A percentile compares a stretch with the other conserved stretches of the same genome.
Evolutionary conservation across 2,329 filamentous ascomycete genomes (phyloP).

Genomic region (Didymella arachidicola): DNA sequence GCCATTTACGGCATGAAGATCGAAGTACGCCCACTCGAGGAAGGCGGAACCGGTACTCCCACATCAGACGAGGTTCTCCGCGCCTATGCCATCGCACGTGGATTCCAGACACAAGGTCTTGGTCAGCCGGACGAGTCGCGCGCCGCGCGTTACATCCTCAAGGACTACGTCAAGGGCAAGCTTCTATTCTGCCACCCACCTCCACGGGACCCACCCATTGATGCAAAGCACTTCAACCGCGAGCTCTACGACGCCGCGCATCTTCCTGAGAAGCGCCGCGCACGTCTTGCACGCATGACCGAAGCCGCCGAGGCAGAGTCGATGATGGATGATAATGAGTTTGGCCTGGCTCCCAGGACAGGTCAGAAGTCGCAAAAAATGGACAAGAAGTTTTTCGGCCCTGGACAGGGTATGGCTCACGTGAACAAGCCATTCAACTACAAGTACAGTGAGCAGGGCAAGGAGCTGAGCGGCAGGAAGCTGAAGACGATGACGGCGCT

Average conservation of each 20-base stretch:
- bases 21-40: conserved; percentile 78
- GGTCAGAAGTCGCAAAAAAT: conserved; percentile 79
- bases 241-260: conserved; percentile 87
- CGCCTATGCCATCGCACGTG: conserved; percentile 86
- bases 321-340: conserved; percentile 51
- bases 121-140: conserved; percentile 94
- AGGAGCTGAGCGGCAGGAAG: conserved; percentile 83
- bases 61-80: conserved; percentile 85
- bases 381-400: conserved; percentile 88
- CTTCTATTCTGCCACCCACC: conserved; percentile 91
- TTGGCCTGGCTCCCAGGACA: conserved; percentile 49
- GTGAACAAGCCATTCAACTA: conserved; percentile 84
- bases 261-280: conserved; percentile 81
- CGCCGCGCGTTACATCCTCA: conserved; percentile 86
- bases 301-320: conserved; percentile 46
- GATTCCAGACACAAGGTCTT: conserved; percentile 87
- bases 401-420: conserved; percentile 67
- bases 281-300: conserved; percentile 64
- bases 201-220: conserved; percentile 69
- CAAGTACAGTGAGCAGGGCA: conserved; percentile 88
- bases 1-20: conserved; percentile 95
- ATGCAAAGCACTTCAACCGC: conserved; percentile 80
- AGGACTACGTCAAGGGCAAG: conserved; percentile 98
- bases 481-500: conserved; percentile 79
- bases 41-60: conserved; percentile 88